These are phyloP conservation scores for Sugiyamaella lignohabitans DNA, from an alignment of 805 yeast species.

Conservation along the genomic window DNA sequence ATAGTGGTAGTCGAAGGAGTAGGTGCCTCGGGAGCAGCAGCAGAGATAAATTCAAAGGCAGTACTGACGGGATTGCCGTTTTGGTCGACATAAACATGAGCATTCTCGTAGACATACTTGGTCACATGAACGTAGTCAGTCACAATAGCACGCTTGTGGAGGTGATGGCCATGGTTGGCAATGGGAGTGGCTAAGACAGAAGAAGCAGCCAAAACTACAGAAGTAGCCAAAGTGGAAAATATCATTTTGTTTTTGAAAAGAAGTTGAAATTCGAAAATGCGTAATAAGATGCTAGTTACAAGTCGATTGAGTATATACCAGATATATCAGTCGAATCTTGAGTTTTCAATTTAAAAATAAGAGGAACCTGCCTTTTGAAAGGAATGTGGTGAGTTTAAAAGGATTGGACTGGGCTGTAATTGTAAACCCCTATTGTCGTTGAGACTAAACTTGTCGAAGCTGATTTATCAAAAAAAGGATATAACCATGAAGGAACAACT, in stretches of 20 bases:
- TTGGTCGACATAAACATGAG: constrained; percentile 24
- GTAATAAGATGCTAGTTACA: background rate
- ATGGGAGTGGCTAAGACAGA: constrained; percentile 9
- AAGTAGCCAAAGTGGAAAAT: constrained; percentile 7
- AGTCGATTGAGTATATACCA: background rate
- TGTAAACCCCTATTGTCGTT: too few species aligned
- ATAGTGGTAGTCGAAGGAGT: constrained; percentile 7
- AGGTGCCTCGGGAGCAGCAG: constrained; percentile 16
- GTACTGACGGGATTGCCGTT: constrained; percentile 23
- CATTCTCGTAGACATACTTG: constrained; percentile 20
- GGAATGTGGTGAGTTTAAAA: too few species aligned
- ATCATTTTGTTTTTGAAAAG: constrained; percentile 30
- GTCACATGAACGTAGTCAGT: constrained; percentile 21
- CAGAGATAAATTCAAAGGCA: constrained; percentile 18
- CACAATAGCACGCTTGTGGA: constrained; percentile 16
- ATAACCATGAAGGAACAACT: too few species aligned
- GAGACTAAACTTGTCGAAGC: too few species aligned
- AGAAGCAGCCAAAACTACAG: background rate
- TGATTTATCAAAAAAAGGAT: too few species aligned
- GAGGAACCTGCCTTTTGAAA: background rate
- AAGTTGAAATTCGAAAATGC: background rate
- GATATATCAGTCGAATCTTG: background rate
- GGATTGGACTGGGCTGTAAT: too few species aligned
- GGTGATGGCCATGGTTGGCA: constrained; percentile 7
- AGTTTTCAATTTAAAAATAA: background rate